Evolutionary conservation across 345 rosid species (phyloP).

Genomic region (Heritiera fomes): DNA sequence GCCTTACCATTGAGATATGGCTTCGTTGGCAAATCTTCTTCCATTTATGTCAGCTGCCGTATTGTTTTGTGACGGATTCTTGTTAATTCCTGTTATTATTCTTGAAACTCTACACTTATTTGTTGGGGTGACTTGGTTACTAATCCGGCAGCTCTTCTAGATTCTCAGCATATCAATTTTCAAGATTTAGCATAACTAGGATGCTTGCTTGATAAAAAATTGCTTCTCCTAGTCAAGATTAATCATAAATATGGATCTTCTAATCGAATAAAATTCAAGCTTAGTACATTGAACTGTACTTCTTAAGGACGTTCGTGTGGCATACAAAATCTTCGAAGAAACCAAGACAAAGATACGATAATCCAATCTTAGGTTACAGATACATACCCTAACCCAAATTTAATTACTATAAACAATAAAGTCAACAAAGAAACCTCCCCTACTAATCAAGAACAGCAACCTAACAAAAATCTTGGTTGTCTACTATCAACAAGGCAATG

Average conservation of each 20-base stretch:
- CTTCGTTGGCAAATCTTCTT: no score
- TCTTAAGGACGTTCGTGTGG: not conserved
- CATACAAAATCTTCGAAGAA: conserved; percentile 27
- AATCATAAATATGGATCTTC: not conserved
- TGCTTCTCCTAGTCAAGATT: not conserved
- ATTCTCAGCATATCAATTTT: conserved; percentile 5
- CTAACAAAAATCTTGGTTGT: conserved; percentile 36
- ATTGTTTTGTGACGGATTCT: no score
- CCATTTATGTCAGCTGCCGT: no score
- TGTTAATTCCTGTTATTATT: not conserved
- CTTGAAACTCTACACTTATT: not conserved
- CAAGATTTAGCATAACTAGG: not conserved
- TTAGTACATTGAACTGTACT: conserved; percentile 26
- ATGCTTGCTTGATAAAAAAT: not conserved
- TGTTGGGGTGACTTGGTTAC: no score
- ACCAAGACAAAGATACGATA: conserved; percentile 40
- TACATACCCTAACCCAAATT: not conserved
- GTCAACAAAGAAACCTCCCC: not conserved
- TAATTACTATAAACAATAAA: not conserved
- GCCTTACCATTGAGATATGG: no score
- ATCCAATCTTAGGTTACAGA: conserved; percentile 2
- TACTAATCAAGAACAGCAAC: not conserved
- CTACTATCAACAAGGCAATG: conserved; percentile 29
- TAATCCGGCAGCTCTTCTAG: not conserved
- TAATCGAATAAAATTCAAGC: not conserved